Base-by-base conservation (phyloP, 106 monocot species). In the Acanthochlamys bracteata region DNA sequence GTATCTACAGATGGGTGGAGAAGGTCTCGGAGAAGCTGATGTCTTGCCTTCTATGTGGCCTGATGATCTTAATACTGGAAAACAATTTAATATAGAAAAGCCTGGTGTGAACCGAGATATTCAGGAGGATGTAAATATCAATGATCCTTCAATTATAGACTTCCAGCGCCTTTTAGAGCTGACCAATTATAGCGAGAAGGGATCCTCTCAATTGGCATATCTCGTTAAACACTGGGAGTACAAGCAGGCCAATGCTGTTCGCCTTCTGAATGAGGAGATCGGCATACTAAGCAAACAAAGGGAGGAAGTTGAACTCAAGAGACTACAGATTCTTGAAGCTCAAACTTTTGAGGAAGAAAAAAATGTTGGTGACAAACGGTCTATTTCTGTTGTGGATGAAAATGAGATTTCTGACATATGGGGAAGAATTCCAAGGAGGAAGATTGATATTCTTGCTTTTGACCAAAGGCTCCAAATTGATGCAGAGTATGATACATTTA, bases 11-110 rank as follows among this genome's bases (percentile, higher is more conserved):
- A 89, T 89, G 84, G 83, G 73, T 39, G 81, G 66, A 23, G 88
- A 78, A 51, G 33, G 24, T 64, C 10, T 83, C n/a, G 78, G 43
- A 61, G 83, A 75, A 22, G 65, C 47, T 55, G 71, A 71, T 53
- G 64, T 73, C 20, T 64, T 81, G 53, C 51, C 72, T 73, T 73
- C 83, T 17, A 87, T 87, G 86, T 89, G 88, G 88, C 88, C 88
- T 14, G 73, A 80, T 53, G 78, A 89, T 73, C 71, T 84, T 47
- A 69, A 59, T 24, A 66, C 75, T 46, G 81, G 78, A 78, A 81
- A 75, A 45, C 80, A 84, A 67, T 89, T 89, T 71, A 88, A 75
- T 57, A 80, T 89, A 8, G 88, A 89, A 14, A 84, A 78, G 24
- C 75, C 66, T 47, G 75, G 78, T 15, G 51, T 45, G n/a, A 69